Conservation (phyloP, 768 basidiomycete species). For the Podaxis pistillaris region DNA sequence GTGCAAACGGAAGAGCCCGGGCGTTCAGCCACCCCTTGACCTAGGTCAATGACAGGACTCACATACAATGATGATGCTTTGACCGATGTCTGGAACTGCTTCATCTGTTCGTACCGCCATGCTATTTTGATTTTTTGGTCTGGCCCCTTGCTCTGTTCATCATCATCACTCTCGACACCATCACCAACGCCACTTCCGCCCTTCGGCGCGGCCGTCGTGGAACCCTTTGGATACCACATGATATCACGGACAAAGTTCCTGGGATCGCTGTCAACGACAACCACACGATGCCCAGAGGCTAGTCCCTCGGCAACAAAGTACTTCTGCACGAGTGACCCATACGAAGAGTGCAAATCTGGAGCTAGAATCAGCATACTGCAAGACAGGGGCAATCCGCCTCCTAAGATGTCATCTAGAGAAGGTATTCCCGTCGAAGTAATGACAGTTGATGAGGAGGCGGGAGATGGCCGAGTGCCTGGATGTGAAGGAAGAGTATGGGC, state of each 20-base stretch:
- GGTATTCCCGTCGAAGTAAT: conserved; percentile 86
- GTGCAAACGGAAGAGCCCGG: conserved; percentile 3
- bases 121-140: conserved; percentile 87
- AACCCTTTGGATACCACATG: conserved; percentile 70
- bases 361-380: conserved; percentile 71
- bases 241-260: conserved; percentile 61
- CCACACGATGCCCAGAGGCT: conserved; percentile 63
- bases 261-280: conserved; percentile 62
- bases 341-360: conserved; percentile 86
- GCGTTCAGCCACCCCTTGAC: conserved; percentile 9
- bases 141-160: conserved; percentile 38
- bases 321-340: conserved; percentile 80
- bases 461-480: conserved; percentile 57
- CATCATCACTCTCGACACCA: conserved; percentile 27
- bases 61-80: conserved; percentile 47
- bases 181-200: conserved; percentile 34
- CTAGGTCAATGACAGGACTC: conserved; percentile 18
- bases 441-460: conserved; percentile 52
- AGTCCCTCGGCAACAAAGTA: conserved; percentile 92
- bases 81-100: conserved; percentile 87
- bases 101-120: conserved; percentile 96
- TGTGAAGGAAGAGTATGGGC: conserved; percentile 32
- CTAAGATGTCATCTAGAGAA: conserved; percentile 92
- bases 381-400: conserved; percentile 85
- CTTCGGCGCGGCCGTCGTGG: conserved; percentile 20